These are phyloP conservation scores for Corynascus novoguineensis DNA, from an alignment of 495 filamentous ascomycete species.

Conservation along the genomic window DNA sequence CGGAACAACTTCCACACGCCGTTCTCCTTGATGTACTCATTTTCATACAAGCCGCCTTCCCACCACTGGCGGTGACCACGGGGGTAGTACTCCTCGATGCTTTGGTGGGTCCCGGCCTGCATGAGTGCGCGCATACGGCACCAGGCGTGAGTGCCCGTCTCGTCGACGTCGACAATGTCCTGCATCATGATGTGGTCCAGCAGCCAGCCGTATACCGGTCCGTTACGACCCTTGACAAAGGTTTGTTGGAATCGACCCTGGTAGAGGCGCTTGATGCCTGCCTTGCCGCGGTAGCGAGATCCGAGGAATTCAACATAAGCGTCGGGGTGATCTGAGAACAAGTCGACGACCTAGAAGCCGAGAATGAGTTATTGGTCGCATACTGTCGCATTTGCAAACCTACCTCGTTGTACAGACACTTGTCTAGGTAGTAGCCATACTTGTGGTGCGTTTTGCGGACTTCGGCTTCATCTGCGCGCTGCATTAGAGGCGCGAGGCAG, in stretches of 20 bases:
- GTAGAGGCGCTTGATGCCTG: conserved; percentile 50
- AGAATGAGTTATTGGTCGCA: not conserved
- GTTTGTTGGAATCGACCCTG: conserved; percentile 44
- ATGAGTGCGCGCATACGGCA: conserved; percentile 53
- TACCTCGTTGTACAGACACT: conserved; percentile 53
- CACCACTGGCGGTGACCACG: conserved; percentile 51
- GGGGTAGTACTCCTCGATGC: conserved; percentile 43
- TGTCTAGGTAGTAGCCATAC: conserved; percentile 57
- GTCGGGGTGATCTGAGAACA: conserved; percentile 49
- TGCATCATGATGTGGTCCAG: conserved; percentile 55
- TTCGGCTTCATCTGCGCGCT: conserved; percentile 40
- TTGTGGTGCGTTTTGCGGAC: conserved; percentile 51
- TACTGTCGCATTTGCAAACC: not conserved
- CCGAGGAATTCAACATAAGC: conserved; percentile 54
- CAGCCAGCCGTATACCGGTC: conserved; percentile 50
- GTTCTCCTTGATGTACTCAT: conserved; percentile 55
- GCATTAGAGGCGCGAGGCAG: conserved; percentile 1
- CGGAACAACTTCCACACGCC: conserved; percentile 52
- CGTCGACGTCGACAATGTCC: conserved; percentile 46
- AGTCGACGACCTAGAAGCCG: conserved; percentile 39
- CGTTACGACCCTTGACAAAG: conserved; percentile 50
- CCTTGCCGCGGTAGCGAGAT: conserved; percentile 48
- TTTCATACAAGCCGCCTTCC: conserved; percentile 55
- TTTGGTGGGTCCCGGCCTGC: conserved; percentile 49
- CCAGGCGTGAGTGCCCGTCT: conserved; percentile 43